phyloP scores from a whole-genome alignment of 495 filamentous ascomycete genomes.

The Aspergillus cristatus region DNA sequence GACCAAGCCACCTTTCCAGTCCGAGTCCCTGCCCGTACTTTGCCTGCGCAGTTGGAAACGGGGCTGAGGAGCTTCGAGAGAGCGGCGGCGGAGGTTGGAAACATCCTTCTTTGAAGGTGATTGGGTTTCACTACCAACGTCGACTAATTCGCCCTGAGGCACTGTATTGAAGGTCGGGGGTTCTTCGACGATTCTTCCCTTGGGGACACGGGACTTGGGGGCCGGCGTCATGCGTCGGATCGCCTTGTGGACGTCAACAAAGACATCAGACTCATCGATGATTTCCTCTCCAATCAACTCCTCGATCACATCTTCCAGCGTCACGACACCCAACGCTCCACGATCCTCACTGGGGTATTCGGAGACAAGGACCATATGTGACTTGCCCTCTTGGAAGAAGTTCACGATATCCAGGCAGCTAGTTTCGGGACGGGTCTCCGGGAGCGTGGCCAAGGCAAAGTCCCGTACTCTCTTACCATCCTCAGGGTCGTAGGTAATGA shows the following conservation, averaged over 20 bases:
- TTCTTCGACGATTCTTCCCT: conserved; percentile 47
- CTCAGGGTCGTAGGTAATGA: conserved; percentile 97
- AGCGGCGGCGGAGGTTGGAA: conserved; percentile 24
- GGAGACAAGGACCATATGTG: conserved; percentile 96
- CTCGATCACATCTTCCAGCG: conserved; percentile 95
- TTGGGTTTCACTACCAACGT: conserved; percentile 19
- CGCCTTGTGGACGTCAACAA: conserved; percentile 93
- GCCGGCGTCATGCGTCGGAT: conserved; percentile 71
- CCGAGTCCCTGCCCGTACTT: conserved; percentile 19
- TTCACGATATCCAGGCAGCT: conserved; percentile 97
- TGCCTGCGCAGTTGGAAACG: conserved; percentile 34
- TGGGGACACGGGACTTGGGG: conserved; percentile 50
- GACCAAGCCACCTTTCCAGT: conserved; percentile 21
- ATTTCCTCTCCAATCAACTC: conserved; percentile 95
- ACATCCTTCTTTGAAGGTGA: conserved; percentile 8
- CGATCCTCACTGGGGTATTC: conserved; percentile 80
- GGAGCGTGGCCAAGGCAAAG: conserved; percentile 86
- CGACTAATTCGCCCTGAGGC: conserved; percentile 26
- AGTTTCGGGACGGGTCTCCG: conserved; percentile 88
- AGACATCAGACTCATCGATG: conserved; percentile 88
- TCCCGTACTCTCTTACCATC: conserved; percentile 76
- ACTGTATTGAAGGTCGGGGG: conserved; percentile 23
- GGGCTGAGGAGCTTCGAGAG: conserved; percentile 44
- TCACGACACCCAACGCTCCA: conserved; percentile 87
- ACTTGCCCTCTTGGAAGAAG: conserved; percentile 98